phyloP scores from a whole-genome alignment of 768 basidiomycete genomes.

The Hypholoma fasciculare region DNA sequence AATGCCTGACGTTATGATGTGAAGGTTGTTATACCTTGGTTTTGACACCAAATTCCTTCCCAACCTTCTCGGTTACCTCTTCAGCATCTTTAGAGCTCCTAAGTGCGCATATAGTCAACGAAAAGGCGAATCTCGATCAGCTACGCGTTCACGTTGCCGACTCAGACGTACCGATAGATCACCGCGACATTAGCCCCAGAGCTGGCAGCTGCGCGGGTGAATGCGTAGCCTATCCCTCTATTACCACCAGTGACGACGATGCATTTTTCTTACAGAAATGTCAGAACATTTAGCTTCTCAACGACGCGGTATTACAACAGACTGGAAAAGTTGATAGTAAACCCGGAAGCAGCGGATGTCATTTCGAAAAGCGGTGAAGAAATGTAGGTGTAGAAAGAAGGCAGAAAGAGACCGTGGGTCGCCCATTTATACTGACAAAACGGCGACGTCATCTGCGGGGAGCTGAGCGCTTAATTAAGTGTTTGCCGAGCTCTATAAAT shows the following conservation, averaged over 20 bases:
- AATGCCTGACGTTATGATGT: background rate
- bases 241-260: slow-evolving; percentile 64
- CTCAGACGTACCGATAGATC: slow-evolving; percentile 48
- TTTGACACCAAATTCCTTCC: slow-evolving; percentile 42
- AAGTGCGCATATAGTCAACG: background rate
- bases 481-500: no score
- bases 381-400: background rate
- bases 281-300: background rate
- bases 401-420: background rate
- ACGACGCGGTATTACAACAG: background rate
- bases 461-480: no score
- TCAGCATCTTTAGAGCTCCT: slow-evolving; percentile 51
- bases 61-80: slow-evolving; percentile 46
- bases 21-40: slow-evolving; percentile 35
- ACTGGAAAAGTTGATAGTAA: slow-evolving; percentile 16
- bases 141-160: background rate
- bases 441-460: no score
- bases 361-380: background rate
- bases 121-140: no score
- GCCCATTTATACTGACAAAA: background rate
- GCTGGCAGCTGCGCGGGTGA: slow-evolving; percentile 49
- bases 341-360: slow-evolving; percentile 1
- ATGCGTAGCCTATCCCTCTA: slow-evolving; percentile 60
- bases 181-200: slow-evolving; percentile 62
- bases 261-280: slow-evolving; percentile 36